phyloP scores from a whole-genome alignment of 176 grass and related monocot species.

The Canna indica region DNA sequence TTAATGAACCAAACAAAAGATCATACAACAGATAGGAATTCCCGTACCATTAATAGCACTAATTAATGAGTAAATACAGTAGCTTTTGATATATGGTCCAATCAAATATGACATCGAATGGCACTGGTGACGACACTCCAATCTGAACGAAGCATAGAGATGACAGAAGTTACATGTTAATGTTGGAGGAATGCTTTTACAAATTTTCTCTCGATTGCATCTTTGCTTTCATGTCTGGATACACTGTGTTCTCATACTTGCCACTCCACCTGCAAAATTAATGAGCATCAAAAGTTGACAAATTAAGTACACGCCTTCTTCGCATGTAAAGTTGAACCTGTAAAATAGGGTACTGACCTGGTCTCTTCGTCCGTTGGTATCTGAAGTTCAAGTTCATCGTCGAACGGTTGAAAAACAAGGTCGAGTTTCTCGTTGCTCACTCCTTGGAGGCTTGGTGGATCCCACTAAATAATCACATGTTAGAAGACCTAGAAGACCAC shows the following conservation, averaged over 20 bases:
- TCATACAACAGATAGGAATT: too few relatives aligned
- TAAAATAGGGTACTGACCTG: conserved; percentile 29
- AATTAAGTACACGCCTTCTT: background rate
- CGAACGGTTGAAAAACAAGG: conserved; percentile 56
- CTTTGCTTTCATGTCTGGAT: conserved; percentile 13
- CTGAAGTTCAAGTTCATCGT: conserved; percentile 55
- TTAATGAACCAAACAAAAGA: too few relatives aligned
- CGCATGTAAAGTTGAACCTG: background rate
- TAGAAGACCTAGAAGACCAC: conserved; percentile 15
- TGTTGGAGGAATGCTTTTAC: background rate
- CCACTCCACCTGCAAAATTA: conserved; percentile 59
- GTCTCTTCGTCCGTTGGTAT: conserved; percentile 45
- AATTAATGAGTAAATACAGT: too few relatives aligned
- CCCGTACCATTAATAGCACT: too few relatives aligned
- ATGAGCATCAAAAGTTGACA: conserved; percentile 5
- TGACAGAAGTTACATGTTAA: background rate
- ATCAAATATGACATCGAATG: too few relatives aligned
- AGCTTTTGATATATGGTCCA: too few relatives aligned
- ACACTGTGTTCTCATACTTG: conserved; percentile 64
- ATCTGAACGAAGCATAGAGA: too few relatives aligned
- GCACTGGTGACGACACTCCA: too few relatives aligned
- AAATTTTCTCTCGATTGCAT: background rate
- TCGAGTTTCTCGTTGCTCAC: conserved; percentile 57
- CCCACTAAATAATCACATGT: conserved; percentile 46
- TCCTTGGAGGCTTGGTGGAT: conserved; percentile 46